phyloP scores from a whole-genome alignment of 306 rosid genomes.

The Fragaria iinumae region DNA sequence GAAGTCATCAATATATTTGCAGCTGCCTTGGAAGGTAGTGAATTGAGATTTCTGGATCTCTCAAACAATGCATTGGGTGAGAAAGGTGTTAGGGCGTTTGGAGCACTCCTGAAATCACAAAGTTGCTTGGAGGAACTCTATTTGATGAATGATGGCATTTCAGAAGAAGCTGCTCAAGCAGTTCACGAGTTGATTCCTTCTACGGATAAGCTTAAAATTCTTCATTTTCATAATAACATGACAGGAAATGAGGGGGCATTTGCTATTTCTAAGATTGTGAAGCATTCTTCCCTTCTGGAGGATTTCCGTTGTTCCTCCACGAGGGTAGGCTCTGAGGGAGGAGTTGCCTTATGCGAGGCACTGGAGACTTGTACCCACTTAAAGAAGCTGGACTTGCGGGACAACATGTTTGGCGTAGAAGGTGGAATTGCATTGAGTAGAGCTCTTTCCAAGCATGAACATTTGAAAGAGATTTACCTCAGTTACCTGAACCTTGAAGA shows the following conservation, averaged over 20 bases:
- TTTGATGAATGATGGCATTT: slow-evolving; percentile 84
- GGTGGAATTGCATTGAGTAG: slow-evolving; percentile 75
- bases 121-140: slow-evolving; percentile 71
- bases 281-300: slow-evolving; percentile 61
- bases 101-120: slow-evolving; percentile 76
- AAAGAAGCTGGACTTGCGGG: slow-evolving; percentile 82
- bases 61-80: slow-evolving; percentile 90
- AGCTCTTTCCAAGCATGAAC: slow-evolving; percentile 61
- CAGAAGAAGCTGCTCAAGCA: slow-evolving; percentile 83
- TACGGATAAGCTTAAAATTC: slow-evolving; percentile 69
- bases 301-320: slow-evolving; percentile 88
- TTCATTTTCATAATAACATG: slow-evolving; percentile 83
- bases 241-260: slow-evolving; percentile 82
- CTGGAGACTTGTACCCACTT: slow-evolving; percentile 51
- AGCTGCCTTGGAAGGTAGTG: slow-evolving; percentile 66
- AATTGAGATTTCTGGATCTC: slow-evolving; percentile 65
- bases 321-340: slow-evolving; percentile 73
- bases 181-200: slow-evolving; percentile 76
- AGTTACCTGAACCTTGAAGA: slow-evolving; percentile 89
- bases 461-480: slow-evolving; percentile 67
- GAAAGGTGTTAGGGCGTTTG: slow-evolving; percentile 88
- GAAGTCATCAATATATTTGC: slow-evolving; percentile 75
- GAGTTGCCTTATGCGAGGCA: slow-evolving; percentile 72
- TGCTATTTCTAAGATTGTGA: slow-evolving; percentile 70
- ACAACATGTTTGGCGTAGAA: slow-evolving; percentile 89